Base-by-base conservation (phyloP, 352 stramenopile genomes). In the Phytophthora rubi region DNA sequence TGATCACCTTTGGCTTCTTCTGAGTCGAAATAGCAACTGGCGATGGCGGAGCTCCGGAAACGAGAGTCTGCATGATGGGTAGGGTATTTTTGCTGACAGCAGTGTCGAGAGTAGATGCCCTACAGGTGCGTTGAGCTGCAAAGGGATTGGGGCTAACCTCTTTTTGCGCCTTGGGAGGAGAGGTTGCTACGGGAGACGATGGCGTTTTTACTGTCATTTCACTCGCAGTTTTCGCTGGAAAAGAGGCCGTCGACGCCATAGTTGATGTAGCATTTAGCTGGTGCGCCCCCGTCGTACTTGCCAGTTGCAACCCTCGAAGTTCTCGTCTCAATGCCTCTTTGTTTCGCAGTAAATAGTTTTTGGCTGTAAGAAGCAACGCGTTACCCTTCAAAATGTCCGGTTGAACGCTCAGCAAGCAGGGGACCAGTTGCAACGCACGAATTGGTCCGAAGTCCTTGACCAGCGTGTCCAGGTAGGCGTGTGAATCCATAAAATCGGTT, bases 401-500 rank as follows among this genome's bases (percentile, higher is more conserved):
- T 53, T 95, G 87, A 61, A 93, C 76, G 18, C 69, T 82, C 7
- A 89, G 32, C 61, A 95, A 75, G 66, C 85, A 89, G 16, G 87
- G 87, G 3, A 93, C 73, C 15, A 95, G 62, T 58, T 88, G 73
- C 18, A 95, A 73, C 12, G 85, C 76, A 16, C 85, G 76, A 53
- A 92, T 77, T 0, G 58, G 61, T 21, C 81, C 74, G n/a, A 95
- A 71, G n/a, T 88, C 77, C 13, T 82, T 78, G 21, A 87, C 78
- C 13, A 93, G 70, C n/a, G 70, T 79, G n/a, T 91, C 76, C 39
- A 93, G 21, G 53, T 91, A 95, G 53, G 89, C 84, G 44, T 76
- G 57, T 0, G 82, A 60, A 45, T 93, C 87, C 85, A 95, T 91
- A 47, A 92, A 93, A 62, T 89, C 84, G 73, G 89, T 93, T 35